Evolutionary conservation across 257 asterid species (phyloP), one percentile per base, ranked within the genome.

Genomic region (Verbena officinalis): DNA sequence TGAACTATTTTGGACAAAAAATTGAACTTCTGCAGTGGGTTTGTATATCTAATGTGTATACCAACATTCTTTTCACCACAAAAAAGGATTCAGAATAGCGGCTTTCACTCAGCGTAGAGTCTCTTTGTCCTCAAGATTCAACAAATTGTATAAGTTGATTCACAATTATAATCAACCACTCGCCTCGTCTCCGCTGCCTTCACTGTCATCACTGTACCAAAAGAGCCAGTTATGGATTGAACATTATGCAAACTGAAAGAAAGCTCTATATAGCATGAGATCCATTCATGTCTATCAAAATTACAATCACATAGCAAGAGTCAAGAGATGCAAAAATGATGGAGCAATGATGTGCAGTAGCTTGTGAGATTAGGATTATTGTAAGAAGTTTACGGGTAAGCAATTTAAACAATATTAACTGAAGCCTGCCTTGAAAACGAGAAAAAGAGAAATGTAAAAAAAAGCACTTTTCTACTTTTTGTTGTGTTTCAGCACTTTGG

Each of bases 181-280:
- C 20, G 69, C 70, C 39, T 82, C 95, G 17, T 80, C 84, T 46
- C 79, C 96, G 27, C 90, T 75, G 49, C 68, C 83, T 55, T 85
- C 96, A 38, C 95, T 85, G 67, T 75, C 96, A 64, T 89, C 96
- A 67, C 96, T 89, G 91, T 71, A 83, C 40, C 53, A 74, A 58
- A 55, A 77, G n/a, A 65, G 17, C 59, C 67, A 62, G 45, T 60
- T 51, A 48, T 15, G 21, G 31, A 54, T 12, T 14, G 4, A 9
- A 46, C 24, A 50, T 9, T 4, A 15, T 16, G 3, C 45, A 17
- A 1, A 46, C 19, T 42, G 15, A 21, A 30, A 62, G 17, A 33
- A 64, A 62, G 30, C 14, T n/a, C 39, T 5, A 17, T 0, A 12
- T n/a, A n/a, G 59, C 6, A 43, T 34, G 3, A 24, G 22, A 40